Evolutionary conservation across 108 stramenopile species (phyloP).

Genomic region (Nitzschia palea): DNA sequence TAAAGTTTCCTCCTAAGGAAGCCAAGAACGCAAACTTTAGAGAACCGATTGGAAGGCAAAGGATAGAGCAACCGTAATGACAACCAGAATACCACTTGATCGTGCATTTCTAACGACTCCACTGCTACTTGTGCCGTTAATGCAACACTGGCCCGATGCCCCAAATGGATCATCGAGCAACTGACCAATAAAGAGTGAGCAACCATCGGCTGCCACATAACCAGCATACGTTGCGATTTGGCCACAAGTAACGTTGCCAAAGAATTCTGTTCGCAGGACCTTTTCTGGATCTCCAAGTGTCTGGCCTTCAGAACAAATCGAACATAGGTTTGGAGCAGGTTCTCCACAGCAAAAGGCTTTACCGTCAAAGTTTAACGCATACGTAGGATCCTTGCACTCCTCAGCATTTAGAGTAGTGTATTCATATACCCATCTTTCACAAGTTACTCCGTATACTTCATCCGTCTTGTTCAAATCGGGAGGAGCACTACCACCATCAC

Average conservation of each 20-base stretch:
- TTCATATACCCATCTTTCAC: slow-evolving; percentile 7
- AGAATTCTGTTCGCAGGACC: slow-evolving; percentile 3
- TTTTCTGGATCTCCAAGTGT: background rate
- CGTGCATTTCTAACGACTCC: too few relatives aligned
- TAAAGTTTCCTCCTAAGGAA: too few relatives aligned
- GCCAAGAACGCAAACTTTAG: too few relatives aligned
- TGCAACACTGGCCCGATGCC: background rate
- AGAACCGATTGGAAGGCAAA: background rate
- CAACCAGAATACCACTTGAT: too few relatives aligned
- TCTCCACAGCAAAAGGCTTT: slow-evolving; percentile 27
- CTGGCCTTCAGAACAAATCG: slow-evolving; percentile 17
- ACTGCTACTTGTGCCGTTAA: background rate
- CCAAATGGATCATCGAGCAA: slow-evolving; percentile 1
- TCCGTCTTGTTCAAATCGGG: slow-evolving; percentile 12
- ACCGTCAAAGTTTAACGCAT: slow-evolving; percentile 6
- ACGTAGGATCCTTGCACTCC: slow-evolving; percentile 1
- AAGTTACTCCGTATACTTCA: slow-evolving; percentile 1
- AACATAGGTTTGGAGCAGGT: slow-evolving; percentile 13
- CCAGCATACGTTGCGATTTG: slow-evolving; percentile 8
- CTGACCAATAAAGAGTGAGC: background rate
- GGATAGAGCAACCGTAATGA: background rate
- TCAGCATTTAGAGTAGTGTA: slow-evolving; percentile 4
- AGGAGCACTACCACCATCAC: slow-evolving; percentile 12
- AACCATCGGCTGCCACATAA: background rate
- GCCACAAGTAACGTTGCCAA: slow-evolving; percentile 7